Base-by-base conservation (phyloP, 805 yeast genomes). In the Saturnispora zaruensis region DNA sequence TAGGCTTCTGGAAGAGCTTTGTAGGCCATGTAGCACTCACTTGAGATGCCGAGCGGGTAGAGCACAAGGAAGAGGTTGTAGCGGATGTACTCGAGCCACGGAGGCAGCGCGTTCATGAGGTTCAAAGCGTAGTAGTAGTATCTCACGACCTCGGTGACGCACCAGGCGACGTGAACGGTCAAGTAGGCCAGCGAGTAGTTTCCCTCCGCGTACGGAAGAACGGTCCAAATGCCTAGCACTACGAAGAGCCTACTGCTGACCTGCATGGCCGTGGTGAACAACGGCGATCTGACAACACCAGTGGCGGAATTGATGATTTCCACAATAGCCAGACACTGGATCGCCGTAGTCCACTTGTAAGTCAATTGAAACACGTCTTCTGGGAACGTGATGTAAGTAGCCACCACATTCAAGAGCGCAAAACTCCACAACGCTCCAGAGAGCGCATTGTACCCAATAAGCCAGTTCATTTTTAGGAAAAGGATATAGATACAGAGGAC, bases 21-120 rank as follows among this genome's bases (percentile, higher is more conserved):
- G 67, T 78, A 83, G 52, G 87, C 74, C 68, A 88, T 78, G 33
- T 73, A 60, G 52, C 85, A 72, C 65, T 93, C 99, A 53, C 91
- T 80, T 2, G 85, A 77, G n/a, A 90, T 96, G 3, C 99, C 99
- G 20, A 84, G 66, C 18, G 99, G 99, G 62, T 93, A 93, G 55
- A 93, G 71, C 2, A 87, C 78, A 56, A 78, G 76, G 67, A 93
- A 93, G 25, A 87, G 69, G 55, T 86, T 85, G 74, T 93, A 93
- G 61, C 99, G 78, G 55, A 88, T 68, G 75, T 83, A 77, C 18
- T 81, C 76, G 56, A 91, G 72, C 61, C 70, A 63, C 4, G 93
- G 85, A 14, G 85, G 82, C 1, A 69, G 60, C 1, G 75, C 78
- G 7, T 70, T 69, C 26, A 74, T 70, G 24, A 85, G 66, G 57